Percentiles rank a stretch among this genome's conserved stretches.
Evolutionary conservation across 495 filamentous ascomycete species (phyloP).

Genomic region (Tuber aestivum): DNA sequence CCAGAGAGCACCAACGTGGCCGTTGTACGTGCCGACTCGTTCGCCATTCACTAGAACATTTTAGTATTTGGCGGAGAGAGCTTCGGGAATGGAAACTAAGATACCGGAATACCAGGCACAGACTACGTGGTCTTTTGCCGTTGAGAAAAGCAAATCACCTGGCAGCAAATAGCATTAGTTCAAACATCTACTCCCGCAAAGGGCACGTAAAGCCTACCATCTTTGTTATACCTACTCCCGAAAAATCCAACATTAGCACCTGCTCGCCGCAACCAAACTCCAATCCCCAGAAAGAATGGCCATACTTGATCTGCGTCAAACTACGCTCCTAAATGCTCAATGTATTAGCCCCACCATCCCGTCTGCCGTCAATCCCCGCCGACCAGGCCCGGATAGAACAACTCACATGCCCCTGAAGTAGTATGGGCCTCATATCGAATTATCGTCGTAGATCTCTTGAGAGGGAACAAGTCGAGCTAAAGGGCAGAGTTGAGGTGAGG

Average conservation of each 20-base stretch:
- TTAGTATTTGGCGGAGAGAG: background rate
- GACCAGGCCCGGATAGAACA: background rate
- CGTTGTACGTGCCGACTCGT: conserved; percentile 89
- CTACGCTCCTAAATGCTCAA: conserved; percentile 66
- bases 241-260: conserved; percentile 23
- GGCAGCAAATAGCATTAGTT: conserved; percentile 12
- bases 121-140: conserved; percentile 93
- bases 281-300: background rate
- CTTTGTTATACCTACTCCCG: conserved; percentile 68
- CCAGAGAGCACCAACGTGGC: conserved; percentile 97
- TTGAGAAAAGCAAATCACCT: conserved; percentile 95
- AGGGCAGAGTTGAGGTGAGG: background rate
- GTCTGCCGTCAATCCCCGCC: background rate
- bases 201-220: conserved; percentile 44
- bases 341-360: background rate
- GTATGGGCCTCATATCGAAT: conserved; percentile 80
- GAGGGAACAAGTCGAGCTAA: background rate
- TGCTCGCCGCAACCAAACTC: background rate
- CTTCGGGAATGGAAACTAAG: background rate
- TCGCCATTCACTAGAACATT: conserved; percentile 67
- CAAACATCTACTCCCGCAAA: background rate
- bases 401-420: conserved; percentile 84
- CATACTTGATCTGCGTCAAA: conserved; percentile 92
- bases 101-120: conserved; percentile 76
- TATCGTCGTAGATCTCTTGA: background rate